These are phyloP conservation scores for Hymenoscyphus linearis DNA, from an alignment of 2,329 filamentous ascomycete species.

Conservation along the genomic window DNA sequence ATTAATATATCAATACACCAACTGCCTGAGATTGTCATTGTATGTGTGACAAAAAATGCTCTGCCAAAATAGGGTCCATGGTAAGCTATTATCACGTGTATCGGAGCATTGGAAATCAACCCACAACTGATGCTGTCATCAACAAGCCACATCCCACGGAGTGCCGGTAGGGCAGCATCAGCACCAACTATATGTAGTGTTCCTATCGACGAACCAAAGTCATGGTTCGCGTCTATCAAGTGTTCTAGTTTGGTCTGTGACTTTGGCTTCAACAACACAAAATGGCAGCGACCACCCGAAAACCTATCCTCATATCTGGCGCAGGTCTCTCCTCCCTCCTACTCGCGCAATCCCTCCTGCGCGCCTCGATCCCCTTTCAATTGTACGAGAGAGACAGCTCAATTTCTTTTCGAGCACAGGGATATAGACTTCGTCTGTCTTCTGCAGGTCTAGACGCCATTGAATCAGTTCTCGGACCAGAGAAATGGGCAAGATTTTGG, in stretches of 20 bases:
- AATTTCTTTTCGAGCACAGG: constrained; percentile 54
- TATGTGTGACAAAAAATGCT: no score
- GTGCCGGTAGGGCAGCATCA: background rate
- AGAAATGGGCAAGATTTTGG: constrained; percentile 51
- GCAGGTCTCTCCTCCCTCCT: constrained; percentile 36
- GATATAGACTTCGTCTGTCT: constrained; percentile 56
- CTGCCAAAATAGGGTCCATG: no score
- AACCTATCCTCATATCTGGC: constrained; percentile 39
- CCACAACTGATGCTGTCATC: background rate
- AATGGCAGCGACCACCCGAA: constrained; percentile 19
- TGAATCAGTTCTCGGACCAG: constrained; percentile 48
- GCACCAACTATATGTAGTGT: background rate
- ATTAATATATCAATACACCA: no score
- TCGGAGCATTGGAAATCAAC: background rate
- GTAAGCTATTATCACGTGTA: background rate
- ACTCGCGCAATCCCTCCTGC: constrained; percentile 34
- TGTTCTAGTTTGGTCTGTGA: background rate
- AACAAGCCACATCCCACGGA: background rate
- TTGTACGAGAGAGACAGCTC: constrained; percentile 41
- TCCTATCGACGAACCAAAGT: background rate
- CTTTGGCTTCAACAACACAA: background rate
- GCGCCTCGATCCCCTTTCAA: constrained; percentile 34
- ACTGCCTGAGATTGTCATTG: no score
- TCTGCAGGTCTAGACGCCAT: constrained; percentile 53
- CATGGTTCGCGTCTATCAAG: background rate